Evolutionary conservation across 306 rosid species (phyloP).

Genomic region (Acmispon strigosus): DNA sequence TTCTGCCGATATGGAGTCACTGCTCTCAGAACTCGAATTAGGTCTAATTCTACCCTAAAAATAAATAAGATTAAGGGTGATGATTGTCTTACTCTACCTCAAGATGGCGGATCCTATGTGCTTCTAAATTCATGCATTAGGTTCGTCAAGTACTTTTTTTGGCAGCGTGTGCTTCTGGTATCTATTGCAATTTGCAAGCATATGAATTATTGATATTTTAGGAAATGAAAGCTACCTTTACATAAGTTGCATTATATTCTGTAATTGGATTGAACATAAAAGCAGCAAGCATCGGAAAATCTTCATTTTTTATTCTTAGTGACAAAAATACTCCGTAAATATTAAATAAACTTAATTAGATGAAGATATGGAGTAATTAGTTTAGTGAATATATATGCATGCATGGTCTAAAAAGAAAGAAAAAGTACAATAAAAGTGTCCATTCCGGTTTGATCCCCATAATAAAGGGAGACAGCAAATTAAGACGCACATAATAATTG

Average conservation of each 20-base stretch:
- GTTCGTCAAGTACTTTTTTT: background rate
- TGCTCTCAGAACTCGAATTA: too few species aligned
- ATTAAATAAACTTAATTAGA: background rate
- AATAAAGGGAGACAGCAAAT: background rate
- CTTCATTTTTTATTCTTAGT: background rate
- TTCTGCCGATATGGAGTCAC: too few species aligned
- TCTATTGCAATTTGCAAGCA: background rate
- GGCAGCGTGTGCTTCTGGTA: background rate
- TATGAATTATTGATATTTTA: background rate
- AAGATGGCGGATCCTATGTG: slow-evolving; percentile 19
- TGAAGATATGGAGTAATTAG: background rate
- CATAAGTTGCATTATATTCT: background rate
- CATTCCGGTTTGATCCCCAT: background rate
- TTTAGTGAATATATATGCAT: background rate
- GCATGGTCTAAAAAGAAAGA: background rate
- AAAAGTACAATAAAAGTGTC: background rate
- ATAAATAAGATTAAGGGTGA: too few species aligned
- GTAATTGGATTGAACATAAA: background rate
- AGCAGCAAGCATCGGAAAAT: background rate
- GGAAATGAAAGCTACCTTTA: background rate
- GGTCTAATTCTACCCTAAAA: too few species aligned
- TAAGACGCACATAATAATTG: background rate
- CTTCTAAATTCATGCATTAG: background rate
- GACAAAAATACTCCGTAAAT: background rate
- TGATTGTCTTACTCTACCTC: too few species aligned